Conservation (phyloP, 192 early-diverging fungal genomes). For the Funneliformis geosporum region DNA sequence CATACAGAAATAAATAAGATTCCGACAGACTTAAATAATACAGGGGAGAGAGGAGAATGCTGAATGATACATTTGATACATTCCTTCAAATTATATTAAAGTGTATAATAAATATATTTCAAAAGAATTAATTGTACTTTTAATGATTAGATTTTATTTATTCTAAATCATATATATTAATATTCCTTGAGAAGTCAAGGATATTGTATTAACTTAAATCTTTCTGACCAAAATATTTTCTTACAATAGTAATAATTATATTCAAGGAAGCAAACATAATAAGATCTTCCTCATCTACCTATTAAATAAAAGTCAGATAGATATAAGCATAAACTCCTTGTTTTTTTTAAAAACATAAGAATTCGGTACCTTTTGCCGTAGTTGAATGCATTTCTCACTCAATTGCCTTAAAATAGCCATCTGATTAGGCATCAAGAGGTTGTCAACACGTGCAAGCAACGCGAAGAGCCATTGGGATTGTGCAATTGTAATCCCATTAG, state of each 20-base stretch:
- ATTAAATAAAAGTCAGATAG: not conserved
- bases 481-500: not conserved
- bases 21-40: no score
- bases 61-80: no score
- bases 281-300: constrained; percentile 12
- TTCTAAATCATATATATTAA: no score
- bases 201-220: not conserved
- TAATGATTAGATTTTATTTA: no score
- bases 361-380: constrained; percentile 28
- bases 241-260: constrained; percentile 44
- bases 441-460: constrained; percentile 38
- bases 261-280: constrained; percentile 33
- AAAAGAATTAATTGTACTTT: no score
- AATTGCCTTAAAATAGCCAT: constrained; percentile 37
- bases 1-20: no score
- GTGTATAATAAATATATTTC: no score
- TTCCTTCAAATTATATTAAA: no score
- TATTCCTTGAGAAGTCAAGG: not conserved
- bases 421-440: constrained; percentile 40
- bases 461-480: constrained; percentile 42
- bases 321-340: not conserved
- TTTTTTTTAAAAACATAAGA: not conserved
- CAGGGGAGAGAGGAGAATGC: no score
- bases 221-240: constrained; percentile 40
- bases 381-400: constrained; percentile 35